Evolutionary conservation across 345 rosid genomes (phyloP), one percentile per base, ranked within the genome.

Genomic region (Anacardium occidentale): DNA sequence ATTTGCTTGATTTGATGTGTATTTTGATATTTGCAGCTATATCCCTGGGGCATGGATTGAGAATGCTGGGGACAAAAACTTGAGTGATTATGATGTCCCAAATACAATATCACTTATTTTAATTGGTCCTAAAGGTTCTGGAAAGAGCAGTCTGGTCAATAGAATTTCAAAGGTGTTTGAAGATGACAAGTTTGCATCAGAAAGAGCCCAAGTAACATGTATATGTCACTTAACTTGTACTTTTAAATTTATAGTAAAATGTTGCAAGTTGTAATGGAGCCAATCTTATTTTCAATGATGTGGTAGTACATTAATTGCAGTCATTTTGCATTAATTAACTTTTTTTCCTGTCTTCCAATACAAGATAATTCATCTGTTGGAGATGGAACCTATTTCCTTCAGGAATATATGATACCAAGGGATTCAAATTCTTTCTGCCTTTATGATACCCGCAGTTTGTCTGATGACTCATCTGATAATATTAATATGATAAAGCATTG

Each of bases 121-220:
- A 44, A 66, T 93, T 76, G 98, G 98, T 68, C 90, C 93, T 11
- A 87, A 85, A 80, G 91, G 97, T 4, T 87, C 92, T 0, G 98
- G 98, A 66, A 91, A 93, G 77, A 93, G 97, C 85, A 87, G 93
- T 50, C 95, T 91, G 67, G 66, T 93, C 66, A 93, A 93, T 68
- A 83, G 66, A 76, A 89, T 93, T 73, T 83, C 93, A 58, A 91
- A 70, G 75, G 88, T 82, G 50, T 79, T 91, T 20, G 90, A 85
- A 71, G 85, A 86, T 48, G 91, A 85, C 69, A 74, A 78, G 69
- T 87, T 84, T 64, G 80, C 88, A 15, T 74, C 89, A 7, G 84
- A 85, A 54, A 84, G 95, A 83, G 93, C 97, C 65, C 98, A 93
- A 85, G 84, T 89, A 71, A 89, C 98, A 79, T 87, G 98, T 93